phyloP scores from a whole-genome alignment of 176 grass and related monocot genomes.

The Lolium perenne region DNA sequence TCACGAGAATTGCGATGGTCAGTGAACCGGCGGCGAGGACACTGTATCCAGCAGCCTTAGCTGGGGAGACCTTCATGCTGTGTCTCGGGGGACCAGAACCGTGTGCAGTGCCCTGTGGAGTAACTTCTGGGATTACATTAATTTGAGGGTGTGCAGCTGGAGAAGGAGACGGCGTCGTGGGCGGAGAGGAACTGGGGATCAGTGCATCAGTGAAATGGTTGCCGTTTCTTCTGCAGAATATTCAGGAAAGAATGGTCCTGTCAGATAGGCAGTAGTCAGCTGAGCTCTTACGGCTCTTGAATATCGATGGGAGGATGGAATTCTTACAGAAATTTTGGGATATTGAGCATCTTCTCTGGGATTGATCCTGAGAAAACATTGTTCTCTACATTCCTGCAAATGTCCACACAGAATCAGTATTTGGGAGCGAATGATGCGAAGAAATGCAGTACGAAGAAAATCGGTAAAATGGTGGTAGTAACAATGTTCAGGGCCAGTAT shows the following conservation, averaged over 20 bases:
- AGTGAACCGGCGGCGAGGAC: conserved; percentile 43
- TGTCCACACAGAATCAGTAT: not conserved
- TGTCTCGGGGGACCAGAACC: not conserved
- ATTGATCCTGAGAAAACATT: conserved; percentile 61
- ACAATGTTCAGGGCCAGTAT: not conserved
- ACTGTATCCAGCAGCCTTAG: conserved; percentile 46
- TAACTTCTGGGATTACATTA: conserved; percentile 38
- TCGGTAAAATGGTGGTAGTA: not conserved
- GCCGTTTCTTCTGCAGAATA: conserved; percentile 52
- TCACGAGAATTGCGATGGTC: not conserved
- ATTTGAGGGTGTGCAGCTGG: conserved; percentile 40
- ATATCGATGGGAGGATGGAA: not conserved
- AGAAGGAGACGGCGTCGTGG: not conserved
- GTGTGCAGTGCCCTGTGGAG: not conserved
- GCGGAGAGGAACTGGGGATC: conserved; percentile 23
- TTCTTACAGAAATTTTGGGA: conserved; percentile 70
- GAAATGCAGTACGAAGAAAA: not conserved
- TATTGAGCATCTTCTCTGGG: conserved; percentile 49
- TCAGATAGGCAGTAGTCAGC: not conserved
- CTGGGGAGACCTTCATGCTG: conserved; percentile 36
- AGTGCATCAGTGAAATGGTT: conserved; percentile 49
- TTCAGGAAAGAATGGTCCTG: not conserved
- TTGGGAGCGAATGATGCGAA: not conserved
- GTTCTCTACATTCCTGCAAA: conserved; percentile 68
- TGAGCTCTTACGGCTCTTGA: not conserved